Evolutionary conservation across 352 stramenopile species (phyloP).

Genomic region (Globisporangium abappressorium): DNA sequence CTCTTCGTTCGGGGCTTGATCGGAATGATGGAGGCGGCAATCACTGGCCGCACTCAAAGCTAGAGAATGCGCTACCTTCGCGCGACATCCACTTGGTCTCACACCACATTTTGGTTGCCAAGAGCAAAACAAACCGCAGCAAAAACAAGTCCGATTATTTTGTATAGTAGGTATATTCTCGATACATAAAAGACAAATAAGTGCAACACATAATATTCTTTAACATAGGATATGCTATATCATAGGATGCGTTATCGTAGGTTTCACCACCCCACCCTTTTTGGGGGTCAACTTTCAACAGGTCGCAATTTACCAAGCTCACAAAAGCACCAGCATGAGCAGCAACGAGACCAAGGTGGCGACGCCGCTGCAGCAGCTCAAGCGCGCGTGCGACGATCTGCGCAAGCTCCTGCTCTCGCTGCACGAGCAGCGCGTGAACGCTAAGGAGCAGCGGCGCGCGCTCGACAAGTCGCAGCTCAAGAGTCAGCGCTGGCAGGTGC

Average conservation of each 20-base stretch:
- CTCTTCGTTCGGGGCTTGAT: constrained; percentile 2
- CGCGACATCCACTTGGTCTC: constrained; percentile 4
- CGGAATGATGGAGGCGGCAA: constrained; percentile 8
- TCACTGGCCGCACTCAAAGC: constrained; percentile 12
- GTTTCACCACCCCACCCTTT: not conserved
- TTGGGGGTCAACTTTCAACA: constrained; percentile 1
- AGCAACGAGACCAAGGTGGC: not conserved
- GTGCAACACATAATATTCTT: too few species aligned
- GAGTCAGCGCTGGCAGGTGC: constrained; percentile 49
- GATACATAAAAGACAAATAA: not conserved
- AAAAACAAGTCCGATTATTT: not conserved
- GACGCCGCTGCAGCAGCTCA: constrained; percentile 47
- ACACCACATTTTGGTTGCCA: too few species aligned
- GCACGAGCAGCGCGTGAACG: constrained; percentile 29
- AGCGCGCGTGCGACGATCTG: constrained; percentile 43
- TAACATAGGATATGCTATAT: not conserved
- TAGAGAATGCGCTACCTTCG: constrained; percentile 9
- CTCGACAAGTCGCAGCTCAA: constrained; percentile 44
- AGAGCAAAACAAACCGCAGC: not conserved
- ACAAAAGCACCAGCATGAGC: constrained; percentile 2
- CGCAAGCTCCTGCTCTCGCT: constrained; percentile 38
- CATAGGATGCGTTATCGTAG: not conserved
- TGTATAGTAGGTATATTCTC: not conserved
- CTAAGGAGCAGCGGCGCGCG: constrained; percentile 14
- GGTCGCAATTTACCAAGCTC: constrained; percentile 4